phyloP scores from a whole-genome alignment of 495 filamentous ascomycete species.

The Viridothelium virens region DNA sequence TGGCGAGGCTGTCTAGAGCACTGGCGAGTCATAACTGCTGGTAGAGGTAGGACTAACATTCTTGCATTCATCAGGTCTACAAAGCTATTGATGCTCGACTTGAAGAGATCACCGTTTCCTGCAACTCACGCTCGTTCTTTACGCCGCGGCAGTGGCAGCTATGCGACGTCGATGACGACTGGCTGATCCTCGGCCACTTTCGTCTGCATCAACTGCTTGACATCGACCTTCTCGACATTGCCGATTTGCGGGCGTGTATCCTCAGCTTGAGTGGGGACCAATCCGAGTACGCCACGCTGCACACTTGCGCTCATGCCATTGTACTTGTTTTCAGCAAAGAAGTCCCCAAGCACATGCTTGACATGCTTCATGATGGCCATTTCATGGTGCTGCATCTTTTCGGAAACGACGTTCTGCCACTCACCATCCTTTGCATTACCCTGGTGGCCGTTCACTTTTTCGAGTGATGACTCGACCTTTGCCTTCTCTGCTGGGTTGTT shows the following conservation, averaged over 20 bases:
- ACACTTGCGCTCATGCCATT: neutral
- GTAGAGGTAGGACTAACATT: neutral
- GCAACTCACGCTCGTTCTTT: neutral
- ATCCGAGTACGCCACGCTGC: neutral
- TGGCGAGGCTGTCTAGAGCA: neutral
- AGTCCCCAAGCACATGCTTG: neutral
- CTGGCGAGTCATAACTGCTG: neutral
- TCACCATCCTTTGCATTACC: neutral
- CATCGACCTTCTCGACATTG: conserved; percentile 2
- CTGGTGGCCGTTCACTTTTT: conserved; percentile 28
- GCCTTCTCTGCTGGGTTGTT: conserved; percentile 15
- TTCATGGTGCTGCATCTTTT: neutral
- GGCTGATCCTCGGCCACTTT: conserved; percentile 1
- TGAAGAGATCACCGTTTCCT: neutral
- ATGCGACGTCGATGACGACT: neutral
- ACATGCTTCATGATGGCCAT: neutral
- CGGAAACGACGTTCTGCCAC: neutral
- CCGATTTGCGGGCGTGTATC: neutral
- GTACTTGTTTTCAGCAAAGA: neutral
- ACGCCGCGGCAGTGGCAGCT: neutral
- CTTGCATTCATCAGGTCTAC: neutral
- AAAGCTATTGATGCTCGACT: neutral
- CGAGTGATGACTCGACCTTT: conserved; percentile 21
- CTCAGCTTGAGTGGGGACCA: neutral
- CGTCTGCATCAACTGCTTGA: neutral